These are phyloP conservation scores for Heracleum sosnowskyi DNA, from an alignment of 129 eudicot genomes.

Conservation along the genomic window DNA sequence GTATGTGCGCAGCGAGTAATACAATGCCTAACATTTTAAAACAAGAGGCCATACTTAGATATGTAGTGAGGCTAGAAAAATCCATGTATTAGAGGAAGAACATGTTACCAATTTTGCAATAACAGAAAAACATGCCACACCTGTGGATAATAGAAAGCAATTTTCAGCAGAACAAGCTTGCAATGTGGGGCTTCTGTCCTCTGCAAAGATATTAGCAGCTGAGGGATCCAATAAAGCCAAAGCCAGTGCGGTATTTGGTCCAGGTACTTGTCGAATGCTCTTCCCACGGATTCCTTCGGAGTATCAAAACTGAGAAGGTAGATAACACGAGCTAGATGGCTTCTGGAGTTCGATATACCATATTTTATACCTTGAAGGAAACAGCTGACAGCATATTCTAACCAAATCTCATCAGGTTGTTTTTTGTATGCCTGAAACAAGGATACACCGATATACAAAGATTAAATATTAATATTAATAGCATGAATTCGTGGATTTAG, in stretches of 20 bases:
- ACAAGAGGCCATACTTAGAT: neutral
- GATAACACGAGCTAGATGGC: conserved; percentile 52
- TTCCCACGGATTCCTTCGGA: conserved; percentile 47
- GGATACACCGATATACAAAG: neutral
- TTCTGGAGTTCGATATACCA: conserved; percentile 50
- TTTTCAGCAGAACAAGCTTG: conserved; percentile 49
- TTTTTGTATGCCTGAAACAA: conserved; percentile 41
- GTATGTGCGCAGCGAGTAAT: conserved; percentile 96
- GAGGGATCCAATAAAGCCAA: conserved; percentile 67
- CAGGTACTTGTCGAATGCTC: conserved; percentile 50
- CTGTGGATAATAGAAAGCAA: conserved; percentile 50
- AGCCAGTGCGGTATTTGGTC: conserved; percentile 51
- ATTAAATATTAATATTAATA: neutral
- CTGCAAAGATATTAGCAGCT: conserved; percentile 48
- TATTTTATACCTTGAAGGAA: conserved; percentile 58
- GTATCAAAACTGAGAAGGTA: conserved; percentile 58
- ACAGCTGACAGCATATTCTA: conserved; percentile 54
- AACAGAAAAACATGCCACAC: conserved; percentile 8
- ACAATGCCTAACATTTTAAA: conserved; percentile 34
- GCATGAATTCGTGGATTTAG: neutral
- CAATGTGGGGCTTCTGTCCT: conserved; percentile 51
- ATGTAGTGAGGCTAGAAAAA: neutral
- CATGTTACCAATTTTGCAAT: neutral
- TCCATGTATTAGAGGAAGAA: neutral
- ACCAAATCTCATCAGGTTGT: conserved; percentile 55